Evolutionary conservation across 1,139 yeast genomes (phyloP).

Genomic region (Candida sojae): DNA sequence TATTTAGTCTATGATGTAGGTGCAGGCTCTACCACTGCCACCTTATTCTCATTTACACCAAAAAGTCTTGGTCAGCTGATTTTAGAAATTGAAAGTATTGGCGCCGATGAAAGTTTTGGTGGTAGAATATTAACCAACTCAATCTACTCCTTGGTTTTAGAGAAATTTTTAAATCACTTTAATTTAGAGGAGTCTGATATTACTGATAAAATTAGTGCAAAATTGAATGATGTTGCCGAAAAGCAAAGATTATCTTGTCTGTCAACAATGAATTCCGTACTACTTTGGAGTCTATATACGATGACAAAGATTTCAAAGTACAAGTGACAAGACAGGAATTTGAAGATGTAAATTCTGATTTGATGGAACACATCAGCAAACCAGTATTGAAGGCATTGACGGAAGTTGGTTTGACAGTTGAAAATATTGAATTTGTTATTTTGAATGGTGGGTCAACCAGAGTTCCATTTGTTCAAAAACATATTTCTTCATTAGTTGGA

Average conservation of each 20-base stretch:
- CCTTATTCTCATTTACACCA: conserved; percentile 66
- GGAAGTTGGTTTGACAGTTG: conserved; percentile 26
- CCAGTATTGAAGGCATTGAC: conserved; percentile 61
- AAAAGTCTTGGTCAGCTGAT: conserved; percentile 37
- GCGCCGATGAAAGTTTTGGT: conserved; percentile 65
- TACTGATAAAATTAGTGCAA: conserved; percentile 62
- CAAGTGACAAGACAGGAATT: conserved; percentile 73
- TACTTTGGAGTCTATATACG: conserved; percentile 67
- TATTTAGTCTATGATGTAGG: conserved; percentile 89
- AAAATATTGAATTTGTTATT: conserved; percentile 65
- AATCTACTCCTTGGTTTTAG: conserved; percentile 59
- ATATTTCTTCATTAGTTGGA: conserved; percentile 48
- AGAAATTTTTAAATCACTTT: conserved; percentile 53
- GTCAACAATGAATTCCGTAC: conserved; percentile 80
- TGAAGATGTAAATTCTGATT: conserved; percentile 56
- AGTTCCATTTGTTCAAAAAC: conserved; percentile 80
- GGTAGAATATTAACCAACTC: conserved; percentile 74
- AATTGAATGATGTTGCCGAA: conserved; percentile 84
- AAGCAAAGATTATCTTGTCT: conserved; percentile 80
- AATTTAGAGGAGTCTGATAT: conserved; percentile 36
- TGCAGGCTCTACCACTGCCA: conserved; percentile 87
- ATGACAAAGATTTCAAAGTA: conserved; percentile 73
- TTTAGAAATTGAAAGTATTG: conserved; percentile 72
- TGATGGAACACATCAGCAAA: conserved; percentile 43
- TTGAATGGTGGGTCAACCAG: conserved; percentile 92